Base-by-base conservation (phyloP, 2,329 filamentous ascomycete genomes). In the Trichoderma oligosporum region DNA sequence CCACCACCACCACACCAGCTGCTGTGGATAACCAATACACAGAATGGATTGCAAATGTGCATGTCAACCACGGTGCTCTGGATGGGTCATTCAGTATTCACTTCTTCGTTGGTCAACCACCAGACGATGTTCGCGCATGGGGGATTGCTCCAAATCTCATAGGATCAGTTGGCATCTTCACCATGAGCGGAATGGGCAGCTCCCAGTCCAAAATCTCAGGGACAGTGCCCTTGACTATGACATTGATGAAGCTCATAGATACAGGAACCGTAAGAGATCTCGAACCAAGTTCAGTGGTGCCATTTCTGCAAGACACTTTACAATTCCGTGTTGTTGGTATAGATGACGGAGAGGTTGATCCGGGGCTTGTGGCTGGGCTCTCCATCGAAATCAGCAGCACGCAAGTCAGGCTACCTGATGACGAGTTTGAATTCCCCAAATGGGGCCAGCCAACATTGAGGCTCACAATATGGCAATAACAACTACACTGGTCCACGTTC, bases 31-130 rank as follows among this genome's bases (percentile, higher is more conserved):
- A 70, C 42, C 66, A 67, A 8, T 83, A 84, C 64, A 76, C 75
- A 5, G 80, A 92, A 64, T 93, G 88, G 82, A 77, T 85, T 22
- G 83, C 82, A 62, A 89, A 88, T 64, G 78, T 92, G 42, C 74
- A 76, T 14, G 82, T 85, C 20, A 75, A 78, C 54, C 86, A 84
- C 60, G 79, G 82, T 57, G 82, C 82, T 2, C 70, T 88, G 7
- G 75, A 79, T 9, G 81, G 79, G 1, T 82, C 85, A 0, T 89
- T 86, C 54, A 62, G 61, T 0, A 74, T 93, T 18, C 82, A 86
- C 66, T 74, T 92, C 58, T 92, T 91, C 71, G 67, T 91, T 1
- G 88, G 85, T 0, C 67, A 76, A 2, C 73, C 76, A 1, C 73
- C 79, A 0, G 62, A 65, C 3, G 73, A 83, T 36, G 64, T 74